phyloP scores from a whole-genome alignment of 2,329 filamentous ascomycete species.

The Verticillium nonalfalfae region DNA sequence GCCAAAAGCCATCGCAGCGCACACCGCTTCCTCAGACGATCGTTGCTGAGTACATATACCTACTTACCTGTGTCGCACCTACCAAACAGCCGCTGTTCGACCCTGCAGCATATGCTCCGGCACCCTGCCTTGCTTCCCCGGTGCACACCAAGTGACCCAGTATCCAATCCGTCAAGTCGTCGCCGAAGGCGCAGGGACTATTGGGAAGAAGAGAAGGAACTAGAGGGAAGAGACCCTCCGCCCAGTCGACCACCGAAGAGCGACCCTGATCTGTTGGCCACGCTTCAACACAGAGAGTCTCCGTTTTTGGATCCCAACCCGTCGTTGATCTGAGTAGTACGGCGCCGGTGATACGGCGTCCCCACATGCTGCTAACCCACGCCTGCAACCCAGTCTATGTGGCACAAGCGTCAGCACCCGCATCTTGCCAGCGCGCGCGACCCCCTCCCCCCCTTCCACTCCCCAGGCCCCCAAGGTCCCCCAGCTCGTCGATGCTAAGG shows the following conservation, averaged over 20 bases:
- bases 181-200: background rate
- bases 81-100: background rate
- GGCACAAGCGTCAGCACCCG: background rate
- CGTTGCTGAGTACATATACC: background rate
- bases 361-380: background rate
- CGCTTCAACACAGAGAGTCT: background rate
- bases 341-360: slow-evolving; percentile 1
- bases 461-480: background rate
- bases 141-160: background rate
- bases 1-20: background rate
- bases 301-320: slow-evolving; percentile 11
- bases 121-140: background rate
- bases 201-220: background rate
- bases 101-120: background rate
- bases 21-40: background rate
- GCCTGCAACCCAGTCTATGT: background rate
- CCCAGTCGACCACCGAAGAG: background rate
- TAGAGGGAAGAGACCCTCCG: background rate
- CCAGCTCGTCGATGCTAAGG: background rate
- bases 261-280: background rate
- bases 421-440: background rate
- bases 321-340: slow-evolving; percentile 16
- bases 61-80: background rate
- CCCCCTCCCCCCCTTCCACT: background rate
- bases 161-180: background rate